Evolutionary conservation across 129 eudicot species (phyloP).

Genomic region (Erigeron canadensis): DNA sequence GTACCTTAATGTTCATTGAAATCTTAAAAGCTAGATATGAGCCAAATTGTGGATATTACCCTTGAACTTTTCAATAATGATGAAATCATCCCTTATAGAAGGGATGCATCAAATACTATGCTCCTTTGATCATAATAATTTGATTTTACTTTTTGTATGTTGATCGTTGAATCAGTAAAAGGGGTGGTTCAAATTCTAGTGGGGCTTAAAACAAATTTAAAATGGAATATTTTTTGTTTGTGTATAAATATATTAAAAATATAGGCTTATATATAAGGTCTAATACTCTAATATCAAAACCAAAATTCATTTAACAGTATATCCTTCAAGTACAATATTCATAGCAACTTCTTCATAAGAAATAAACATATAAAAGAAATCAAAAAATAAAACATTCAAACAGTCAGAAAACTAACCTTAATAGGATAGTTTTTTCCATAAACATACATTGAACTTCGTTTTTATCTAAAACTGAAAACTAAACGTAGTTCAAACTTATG

Average conservation of each 20-base stretch:
- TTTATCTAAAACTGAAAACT: not conserved
- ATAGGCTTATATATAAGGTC: not conserved
- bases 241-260: too few species aligned
- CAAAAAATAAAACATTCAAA: constrained; percentile 1
- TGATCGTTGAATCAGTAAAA: too few species aligned
- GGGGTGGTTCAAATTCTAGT: too few species aligned
- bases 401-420: not conserved
- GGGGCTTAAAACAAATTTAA: too few species aligned
- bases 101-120: too few species aligned
- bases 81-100: not conserved
- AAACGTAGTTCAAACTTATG: constrained; percentile 15
- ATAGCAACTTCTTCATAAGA: not conserved
- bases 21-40: not conserved
- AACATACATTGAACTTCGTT: constrained; percentile 14
- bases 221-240: too few species aligned
- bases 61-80: not conserved
- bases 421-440: not conserved
- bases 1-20: not conserved
- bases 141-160: too few species aligned
- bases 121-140: too few species aligned
- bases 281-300: not conserved
- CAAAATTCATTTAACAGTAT: constrained; percentile 12
- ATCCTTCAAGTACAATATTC: constrained; percentile 16
- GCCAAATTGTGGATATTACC: not conserved
- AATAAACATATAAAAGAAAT: constrained; percentile 24